Conservation (phyloP, 306 rosid genomes). For the Cyamopsis tetragonoloba region DNA sequence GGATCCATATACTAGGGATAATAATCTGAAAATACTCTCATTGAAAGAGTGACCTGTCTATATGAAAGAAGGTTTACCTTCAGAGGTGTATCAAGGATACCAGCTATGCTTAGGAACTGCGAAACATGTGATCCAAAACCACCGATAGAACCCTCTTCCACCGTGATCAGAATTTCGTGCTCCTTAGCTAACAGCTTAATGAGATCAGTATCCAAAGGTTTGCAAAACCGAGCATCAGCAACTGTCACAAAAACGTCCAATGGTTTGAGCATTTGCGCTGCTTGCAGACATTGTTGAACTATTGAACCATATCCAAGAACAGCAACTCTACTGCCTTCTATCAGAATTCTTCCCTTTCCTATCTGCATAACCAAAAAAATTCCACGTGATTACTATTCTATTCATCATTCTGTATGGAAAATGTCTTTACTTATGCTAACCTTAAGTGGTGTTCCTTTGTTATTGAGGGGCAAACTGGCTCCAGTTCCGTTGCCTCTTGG, state of each 20-base stretch:
- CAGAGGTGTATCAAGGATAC: conserved; percentile 56
- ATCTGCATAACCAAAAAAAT: conserved; percentile 34
- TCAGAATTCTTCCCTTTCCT: conserved; percentile 67
- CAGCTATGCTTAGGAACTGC: conserved; percentile 51
- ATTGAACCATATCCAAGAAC: conserved; percentile 63
- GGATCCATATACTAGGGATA: not conserved
- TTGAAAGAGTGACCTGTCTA: not conserved
- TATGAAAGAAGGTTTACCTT: conserved; percentile 45
- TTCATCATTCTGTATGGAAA: not conserved
- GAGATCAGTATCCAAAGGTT: conserved; percentile 66
- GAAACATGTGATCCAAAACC: conserved; percentile 86
- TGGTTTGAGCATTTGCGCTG: conserved; percentile 48
- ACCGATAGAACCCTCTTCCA: conserved; percentile 81
- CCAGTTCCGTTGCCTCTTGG: conserved; percentile 84
- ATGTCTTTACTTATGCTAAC: conserved; percentile 34
- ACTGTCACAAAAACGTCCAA: conserved; percentile 48
- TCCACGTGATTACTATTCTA: not conserved
- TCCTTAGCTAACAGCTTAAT: conserved; percentile 52
- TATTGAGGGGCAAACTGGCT: conserved; percentile 41
- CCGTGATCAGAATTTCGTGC: conserved; percentile 61
- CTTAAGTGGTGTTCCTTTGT: conserved; percentile 66
- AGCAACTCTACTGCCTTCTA: conserved; percentile 67
- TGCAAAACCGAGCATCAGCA: conserved; percentile 82
- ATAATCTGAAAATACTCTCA: not conserved
- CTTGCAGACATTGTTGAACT: conserved; percentile 67